Evolutionary conservation across 805 yeast genomes (phyloP).

Genomic region (Kuraishia capsulata): DNA sequence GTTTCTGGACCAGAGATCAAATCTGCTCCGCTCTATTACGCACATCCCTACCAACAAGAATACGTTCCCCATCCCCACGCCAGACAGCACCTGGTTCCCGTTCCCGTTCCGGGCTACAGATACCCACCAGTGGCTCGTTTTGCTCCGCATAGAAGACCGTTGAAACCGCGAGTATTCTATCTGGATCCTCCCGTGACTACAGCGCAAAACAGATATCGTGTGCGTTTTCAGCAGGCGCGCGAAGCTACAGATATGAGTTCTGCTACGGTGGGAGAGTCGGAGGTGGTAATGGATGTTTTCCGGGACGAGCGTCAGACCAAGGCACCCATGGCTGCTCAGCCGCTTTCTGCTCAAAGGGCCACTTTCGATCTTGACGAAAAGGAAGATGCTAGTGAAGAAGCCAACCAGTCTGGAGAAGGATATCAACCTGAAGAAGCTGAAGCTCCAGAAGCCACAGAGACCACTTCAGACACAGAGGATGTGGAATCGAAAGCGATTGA

Average conservation of each 20-base stretch:
- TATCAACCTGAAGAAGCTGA: not conserved
- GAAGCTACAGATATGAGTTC: not conserved
- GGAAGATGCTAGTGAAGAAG: not conserved
- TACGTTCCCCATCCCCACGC: not conserved
- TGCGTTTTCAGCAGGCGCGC: not conserved
- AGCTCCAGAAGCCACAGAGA: not conserved
- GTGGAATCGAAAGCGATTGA: conserved; percentile 4
- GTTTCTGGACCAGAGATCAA: conserved; percentile 2
- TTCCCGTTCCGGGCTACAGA: not conserved
- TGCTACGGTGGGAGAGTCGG: not conserved
- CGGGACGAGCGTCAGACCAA: not conserved
- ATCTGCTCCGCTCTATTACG: conserved; percentile 3
- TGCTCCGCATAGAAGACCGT: not conserved
- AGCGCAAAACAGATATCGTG: not conserved
- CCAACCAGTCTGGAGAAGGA: not conserved
- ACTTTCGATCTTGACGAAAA: conserved; percentile 1
- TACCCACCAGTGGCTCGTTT: not conserved
- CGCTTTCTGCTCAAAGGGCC: conserved; percentile 3
- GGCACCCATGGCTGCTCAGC: conserved; percentile 3
- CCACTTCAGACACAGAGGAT: not conserved
- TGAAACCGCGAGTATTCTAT: not conserved
- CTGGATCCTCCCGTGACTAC: not conserved
- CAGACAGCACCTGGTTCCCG: not conserved
- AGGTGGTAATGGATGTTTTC: conserved; percentile 3
- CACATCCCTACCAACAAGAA: not conserved